Evolutionary conservation across 306 rosid species (phyloP).

Genomic region (Trifolium subterraneum): DNA sequence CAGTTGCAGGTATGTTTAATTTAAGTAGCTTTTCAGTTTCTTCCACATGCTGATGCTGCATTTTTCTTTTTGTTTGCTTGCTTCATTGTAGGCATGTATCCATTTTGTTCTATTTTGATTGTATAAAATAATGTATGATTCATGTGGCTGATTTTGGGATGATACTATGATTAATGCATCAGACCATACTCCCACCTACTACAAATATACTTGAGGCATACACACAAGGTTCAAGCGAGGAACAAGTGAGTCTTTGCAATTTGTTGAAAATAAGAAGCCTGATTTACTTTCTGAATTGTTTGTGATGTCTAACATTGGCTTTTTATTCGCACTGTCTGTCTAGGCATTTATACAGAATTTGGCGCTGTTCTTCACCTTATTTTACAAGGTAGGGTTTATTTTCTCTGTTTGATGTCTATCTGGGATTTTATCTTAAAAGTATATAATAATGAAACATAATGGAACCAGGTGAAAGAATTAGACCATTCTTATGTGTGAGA

Average conservation of each 20-base stretch:
- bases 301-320: constrained; percentile 28
- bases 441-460: constrained; percentile 30
- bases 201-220: constrained; percentile 93
- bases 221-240: constrained; percentile 83
- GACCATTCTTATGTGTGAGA: background rate
- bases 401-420: background rate
- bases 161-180: constrained; percentile 10
- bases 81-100: background rate
- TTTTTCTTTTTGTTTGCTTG: constrained; percentile 19
- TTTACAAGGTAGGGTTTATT: constrained; percentile 70
- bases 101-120: constrained; percentile 1
- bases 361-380: constrained; percentile 94
- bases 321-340: constrained; percentile 1
- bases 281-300: constrained; percentile 7
- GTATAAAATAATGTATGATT: constrained; percentile 18
- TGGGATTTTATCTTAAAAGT: constrained; percentile 1
- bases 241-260: constrained; percentile 56
- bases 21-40: background rate
- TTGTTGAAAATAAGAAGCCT: background rate
- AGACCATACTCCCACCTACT: constrained; percentile 74
- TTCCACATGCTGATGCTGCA: background rate
- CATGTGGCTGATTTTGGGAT: constrained; percentile 31
- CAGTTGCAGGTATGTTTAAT: constrained; percentile 78
- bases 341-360: constrained; percentile 95
- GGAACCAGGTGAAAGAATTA: too few species aligned